phyloP scores from a whole-genome alignment of 306 rosid species.

The Casuarina glauca region DNA sequence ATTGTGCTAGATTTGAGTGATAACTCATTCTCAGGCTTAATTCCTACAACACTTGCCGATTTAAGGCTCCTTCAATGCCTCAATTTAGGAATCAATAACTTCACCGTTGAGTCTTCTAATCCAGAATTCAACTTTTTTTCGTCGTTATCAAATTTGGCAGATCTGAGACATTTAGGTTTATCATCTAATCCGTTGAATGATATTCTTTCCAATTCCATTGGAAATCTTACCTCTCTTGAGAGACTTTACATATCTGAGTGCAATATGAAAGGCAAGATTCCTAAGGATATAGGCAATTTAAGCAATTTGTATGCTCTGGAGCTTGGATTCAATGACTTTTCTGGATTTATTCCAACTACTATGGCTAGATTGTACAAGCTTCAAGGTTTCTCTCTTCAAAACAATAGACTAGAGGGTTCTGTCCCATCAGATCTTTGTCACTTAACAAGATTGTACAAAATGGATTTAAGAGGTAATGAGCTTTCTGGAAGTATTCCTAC shows the following conservation, averaged over 20 bases:
- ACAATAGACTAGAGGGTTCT: not conserved
- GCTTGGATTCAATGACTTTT: not conserved
- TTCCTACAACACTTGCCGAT: conserved; percentile 9
- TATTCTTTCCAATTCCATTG: not conserved
- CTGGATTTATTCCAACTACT: conserved; percentile 4
- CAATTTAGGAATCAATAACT: not conserved
- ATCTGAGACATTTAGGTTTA: not conserved
- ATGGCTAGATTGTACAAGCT: not conserved
- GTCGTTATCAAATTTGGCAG: not conserved
- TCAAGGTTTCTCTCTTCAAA: not conserved
- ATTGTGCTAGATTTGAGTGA: not conserved
- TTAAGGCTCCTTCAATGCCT: conserved; percentile 11
- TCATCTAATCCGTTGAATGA: not conserved
- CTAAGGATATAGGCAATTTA: conserved; percentile 4
- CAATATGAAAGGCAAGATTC: conserved; percentile 11
- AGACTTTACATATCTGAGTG: accelerated
- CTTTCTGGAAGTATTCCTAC: conserved; percentile 3
- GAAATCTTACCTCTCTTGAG: not conserved
- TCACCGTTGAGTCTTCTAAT: conserved; percentile 18
- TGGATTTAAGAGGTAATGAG: not conserved
- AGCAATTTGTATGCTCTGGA: not conserved
- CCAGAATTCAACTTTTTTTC: not conserved
- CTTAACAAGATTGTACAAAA: not conserved
- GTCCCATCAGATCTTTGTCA: not conserved
- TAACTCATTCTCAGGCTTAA: conserved; percentile 13